Evolutionary conservation across 2,329 filamentous ascomycete species (phyloP), one percentile per base, ranked within the genome.

Genomic region (Neonectria sp.): DNA sequence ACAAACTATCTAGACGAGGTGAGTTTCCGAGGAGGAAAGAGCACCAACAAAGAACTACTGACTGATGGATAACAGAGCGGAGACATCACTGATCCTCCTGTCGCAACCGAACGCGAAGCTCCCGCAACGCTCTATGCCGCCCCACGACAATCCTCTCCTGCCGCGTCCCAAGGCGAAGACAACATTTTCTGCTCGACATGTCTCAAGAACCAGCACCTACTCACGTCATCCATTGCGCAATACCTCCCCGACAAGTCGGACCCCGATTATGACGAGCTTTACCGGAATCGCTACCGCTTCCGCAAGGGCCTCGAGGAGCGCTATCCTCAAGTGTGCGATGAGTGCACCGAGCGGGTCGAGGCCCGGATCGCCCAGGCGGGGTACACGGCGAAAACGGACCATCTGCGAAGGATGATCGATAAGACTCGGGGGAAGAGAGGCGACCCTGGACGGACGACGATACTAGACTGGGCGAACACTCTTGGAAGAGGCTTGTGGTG

Each of bases 1-100:
- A 90, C 92, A 66, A 99, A 98, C 81, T 93, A 94, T 82, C 85
- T 98, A 35, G 96, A 99, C 79, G 87, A 95, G 84, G 95, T 96
- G 83, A 25, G 68, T 31, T 25, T 48, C 12, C 45, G 37, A 24
- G 25, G 0, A 0, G 2, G 8, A 1, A 0, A 1, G 31, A 33
- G 31, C 27, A 1, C 6, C 3, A 3, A 4, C 17, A 17, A 9
- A 17, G 15, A 27, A 12, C 33, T 24, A n/a, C 4, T 33, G 35
- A 27, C 67, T 75, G 55, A 75, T 53, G 4, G 1, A 13, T 11
- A 66, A 3, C 76, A 96, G 93, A 90, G 94, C 79, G 95, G 95
- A 76, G 91, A 97, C 57, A 96, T 98, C 71, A 92, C 93, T 63
- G 95, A 99, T 80, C 94, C 95, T 29, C 95, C 94, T 3, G 85